Evolutionary conservation across 176 grass and related monocot species (phyloP), one percentile per base, ranked within the genome.

Genomic region (Carex cristatella): DNA sequence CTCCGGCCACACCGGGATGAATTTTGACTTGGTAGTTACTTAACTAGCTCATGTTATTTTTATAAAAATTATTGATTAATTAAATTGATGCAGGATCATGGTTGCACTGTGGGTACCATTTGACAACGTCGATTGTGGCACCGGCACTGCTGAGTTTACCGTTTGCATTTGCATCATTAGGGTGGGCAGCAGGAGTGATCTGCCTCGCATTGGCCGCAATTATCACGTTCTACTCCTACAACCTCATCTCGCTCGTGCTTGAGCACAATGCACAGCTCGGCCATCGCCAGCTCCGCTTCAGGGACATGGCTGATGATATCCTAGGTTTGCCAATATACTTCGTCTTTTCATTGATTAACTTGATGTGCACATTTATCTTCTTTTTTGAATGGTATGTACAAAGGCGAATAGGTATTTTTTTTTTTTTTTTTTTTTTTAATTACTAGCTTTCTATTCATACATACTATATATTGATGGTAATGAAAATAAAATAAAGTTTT

Each of bases 161-260:
- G 46, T 94, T 90, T 62, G 95, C 95, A 40, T 94, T 98, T 81
- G 91, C 91, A 16, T 82, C 80, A 32, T 72, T 98, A 74, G 91
- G 95, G 28, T 98, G 95, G 95, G 30, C 62, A 35, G 82, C 88
- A 1, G 95, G 91, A 56, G 63, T 94, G 46, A 70, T 83, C 19
- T 93, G 88, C 88, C 91, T 98, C 18, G 58, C 87, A 66, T 62
- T 88, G 74, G 95, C 89, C 42, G 89, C 91, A 6, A 59, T 62
- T 38, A 89, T 94, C 68, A 86, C 95, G 48, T 98, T 98, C 90
- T 98, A 98, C 86, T 98, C 95, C 27, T 98, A 98, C 89, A 98
- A 98, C 83, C 95, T 98, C 87, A 84, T 98, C 86, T 94, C 95
- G 65, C 63, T 81, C 33, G 93, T 98, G 30, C 91, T 98, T 23